A percentile compares a stretch with the other conserved stretches of the same genome.
Evolutionary conservation across 148 eudicot genomes (phyloP).

Genomic region (Camellia sinensis): DNA sequence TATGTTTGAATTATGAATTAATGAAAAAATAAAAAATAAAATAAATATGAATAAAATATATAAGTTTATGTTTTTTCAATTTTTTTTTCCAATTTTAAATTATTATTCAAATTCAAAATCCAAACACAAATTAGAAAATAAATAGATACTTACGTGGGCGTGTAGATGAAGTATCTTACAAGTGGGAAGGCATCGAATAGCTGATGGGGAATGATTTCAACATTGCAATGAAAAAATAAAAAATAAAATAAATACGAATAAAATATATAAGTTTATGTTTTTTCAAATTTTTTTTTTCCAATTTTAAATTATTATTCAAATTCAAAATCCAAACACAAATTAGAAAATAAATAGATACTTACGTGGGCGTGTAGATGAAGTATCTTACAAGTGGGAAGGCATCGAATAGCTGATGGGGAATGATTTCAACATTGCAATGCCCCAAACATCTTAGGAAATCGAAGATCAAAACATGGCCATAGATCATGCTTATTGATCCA

Average conservation of each 20-base stretch:
- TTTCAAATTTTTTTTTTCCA: too few species aligned
- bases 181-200: slow-evolving; percentile 39
- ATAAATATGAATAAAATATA: too few species aligned
- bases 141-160: slow-evolving; percentile 47
- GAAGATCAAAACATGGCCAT: slow-evolving; percentile 41
- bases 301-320: too few species aligned
- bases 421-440: slow-evolving; percentile 46
- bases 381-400: slow-evolving; percentile 36
- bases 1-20: too few species aligned
- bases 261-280: too few species aligned
- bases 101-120: not conserved
- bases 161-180: slow-evolving; percentile 37
- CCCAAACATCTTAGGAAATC: slow-evolving; percentile 57
- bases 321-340: not conserved
- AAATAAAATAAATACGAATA: too few species aligned
- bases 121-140: not conserved
- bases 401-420: slow-evolving; percentile 41
- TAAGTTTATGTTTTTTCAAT: too few species aligned
- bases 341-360: slow-evolving; percentile 15
- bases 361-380: slow-evolving; percentile 52
- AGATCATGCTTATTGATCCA: slow-evolving; percentile 49
- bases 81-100: too few species aligned
- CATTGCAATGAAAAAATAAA: too few species aligned
- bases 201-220: slow-evolving; percentile 42
- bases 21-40: too few species aligned